A percentile compares a stretch with the other conserved stretches of the same genome.
phyloP scores from a whole-genome alignment of 2,329 filamentous ascomycete species.

The Neoascochyta sp. region DNA sequence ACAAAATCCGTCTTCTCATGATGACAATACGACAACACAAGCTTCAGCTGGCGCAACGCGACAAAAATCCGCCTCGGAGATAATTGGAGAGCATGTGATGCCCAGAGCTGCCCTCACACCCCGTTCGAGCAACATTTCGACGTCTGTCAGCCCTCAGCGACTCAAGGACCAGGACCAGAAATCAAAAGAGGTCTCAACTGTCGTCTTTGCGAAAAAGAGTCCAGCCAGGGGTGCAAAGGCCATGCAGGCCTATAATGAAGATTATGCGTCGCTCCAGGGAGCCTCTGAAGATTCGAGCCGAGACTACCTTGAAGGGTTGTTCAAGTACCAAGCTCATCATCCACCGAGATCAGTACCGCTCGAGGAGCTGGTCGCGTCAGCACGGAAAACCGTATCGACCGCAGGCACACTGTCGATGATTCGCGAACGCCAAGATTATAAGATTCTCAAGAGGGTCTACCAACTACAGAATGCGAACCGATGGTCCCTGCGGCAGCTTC shows the following conservation, averaged over 20 bases:
- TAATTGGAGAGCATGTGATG: conserved; percentile 58
- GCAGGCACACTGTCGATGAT: conserved; percentile 78
- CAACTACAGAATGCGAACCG: conserved; percentile 85
- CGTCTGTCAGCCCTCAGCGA: conserved; percentile 23
- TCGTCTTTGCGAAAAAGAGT: conserved; percentile 70
- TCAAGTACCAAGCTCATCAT: conserved; percentile 55
- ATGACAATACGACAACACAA: conserved; percentile 62
- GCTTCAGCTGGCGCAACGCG: conserved; percentile 67
- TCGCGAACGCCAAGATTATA: conserved; percentile 81
- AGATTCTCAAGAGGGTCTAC: conserved; percentile 81
- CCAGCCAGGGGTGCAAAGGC: conserved; percentile 24
- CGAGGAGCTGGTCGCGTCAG: conserved; percentile 72
- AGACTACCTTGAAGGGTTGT: conserved; percentile 63
- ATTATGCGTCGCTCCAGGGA: conserved; percentile 45
- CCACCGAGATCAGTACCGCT: conserved; percentile 53
- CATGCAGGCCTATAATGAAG: conserved; percentile 35
- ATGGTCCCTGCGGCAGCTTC: conserved; percentile 88
- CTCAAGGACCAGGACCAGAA: conserved; percentile 40
- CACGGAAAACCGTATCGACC: conserved; percentile 87
- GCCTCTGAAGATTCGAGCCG: conserved; percentile 46
- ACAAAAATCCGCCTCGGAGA: conserved; percentile 70
- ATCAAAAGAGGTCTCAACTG: conserved; percentile 64
- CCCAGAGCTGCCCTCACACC: conserved; percentile 44
- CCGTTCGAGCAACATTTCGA: conserved; percentile 26
- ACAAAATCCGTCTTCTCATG: too few species aligned